Percentiles rank a stretch among this genome's conserved stretches.
Conservation (phyloP, 2,329 filamentous ascomycete genomes). For the Fusarium oxysporum region DNA sequence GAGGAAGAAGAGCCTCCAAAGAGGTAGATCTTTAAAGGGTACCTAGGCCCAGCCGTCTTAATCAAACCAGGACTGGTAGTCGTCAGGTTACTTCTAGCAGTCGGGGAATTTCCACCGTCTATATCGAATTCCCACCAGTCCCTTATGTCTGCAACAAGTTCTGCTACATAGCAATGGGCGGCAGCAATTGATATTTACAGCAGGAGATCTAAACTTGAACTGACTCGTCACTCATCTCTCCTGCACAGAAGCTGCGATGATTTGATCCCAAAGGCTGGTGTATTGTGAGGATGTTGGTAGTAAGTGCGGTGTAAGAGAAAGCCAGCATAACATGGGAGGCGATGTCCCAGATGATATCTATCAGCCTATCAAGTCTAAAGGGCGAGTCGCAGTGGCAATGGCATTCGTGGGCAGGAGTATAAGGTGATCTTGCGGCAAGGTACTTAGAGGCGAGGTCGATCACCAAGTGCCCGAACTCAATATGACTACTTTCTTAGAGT, state of each 20-base stretch:
- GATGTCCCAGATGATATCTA: background rate
- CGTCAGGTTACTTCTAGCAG: rapidly evolving
- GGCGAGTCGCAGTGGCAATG: too few species aligned
- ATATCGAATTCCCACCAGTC: background rate
- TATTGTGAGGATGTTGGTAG: background rate
- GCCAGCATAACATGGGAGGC: background rate
- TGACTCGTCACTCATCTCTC: background rate
- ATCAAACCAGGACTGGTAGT: background rate
- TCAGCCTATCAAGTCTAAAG: rapidly evolving
- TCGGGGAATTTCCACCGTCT: background rate
- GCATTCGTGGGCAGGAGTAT: too few species aligned
- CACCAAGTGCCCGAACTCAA: background rate
- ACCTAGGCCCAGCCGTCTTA: background rate
- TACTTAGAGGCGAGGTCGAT: background rate
- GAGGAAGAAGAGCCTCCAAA: background rate
- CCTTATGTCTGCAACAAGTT: background rate
- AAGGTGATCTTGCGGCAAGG: too few species aligned
- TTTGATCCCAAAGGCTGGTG: background rate
- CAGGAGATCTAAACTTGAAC: rapidly evolving
- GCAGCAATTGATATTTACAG: background rate
- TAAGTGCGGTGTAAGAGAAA: background rate
- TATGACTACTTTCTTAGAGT: background rate
- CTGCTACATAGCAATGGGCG: background rate
- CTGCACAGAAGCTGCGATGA: rapidly evolving
- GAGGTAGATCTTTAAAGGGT: background rate